Base-by-base conservation (phyloP, 345 rosid genomes). In the Eucalyptus cladocalyx region DNA sequence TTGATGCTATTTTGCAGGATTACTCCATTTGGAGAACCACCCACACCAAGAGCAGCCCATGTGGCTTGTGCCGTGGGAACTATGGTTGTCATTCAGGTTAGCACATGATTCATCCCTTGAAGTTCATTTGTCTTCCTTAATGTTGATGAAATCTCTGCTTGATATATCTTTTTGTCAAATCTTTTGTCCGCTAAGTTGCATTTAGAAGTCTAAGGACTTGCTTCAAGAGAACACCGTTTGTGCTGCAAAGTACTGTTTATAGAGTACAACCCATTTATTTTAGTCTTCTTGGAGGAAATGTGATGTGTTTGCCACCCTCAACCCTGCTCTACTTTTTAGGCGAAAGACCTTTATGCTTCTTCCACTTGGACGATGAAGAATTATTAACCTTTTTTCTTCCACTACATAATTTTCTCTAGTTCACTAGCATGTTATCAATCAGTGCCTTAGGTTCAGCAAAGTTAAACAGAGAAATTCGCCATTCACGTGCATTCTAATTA, bases 21-120 rank as follows among this genome's bases (percentile, higher is more conserved):
- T 87, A 93, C 96, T 88, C 99, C 99, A 28, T 93, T 93, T 93
- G 99, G 99, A 87, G 99, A 98, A 88, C 99, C 99, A 89, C 99
- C 99, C 86, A 98, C 98, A 24, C 99, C 99, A 49, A 96, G 99
- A 93, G 99, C 99, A 89, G 99, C 99, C n/a, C 99, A 98, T 93
- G 99, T 98, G 90, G 99, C 99, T 56, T 96, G 99, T 89, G 99
- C 99, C 51, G 99, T 98, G 86, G 99, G 99, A 91, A 98, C 99
- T 62, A 98, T 98, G 99, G 99, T 98, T 37, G 99, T 98, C 89
- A 96, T 98, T 93, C 99, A 98, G 99, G 99, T 98, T 96, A 91
- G 88, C 90, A 16, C 56, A 81, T 40, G 50, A 87, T 80, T 80
- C 58, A 48, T 89, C 47, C 56, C 54, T 30, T 62, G 69, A 72